phyloP scores from a whole-genome alignment of 768 basidiomycete species.

The Amanita jacksonii region DNA sequence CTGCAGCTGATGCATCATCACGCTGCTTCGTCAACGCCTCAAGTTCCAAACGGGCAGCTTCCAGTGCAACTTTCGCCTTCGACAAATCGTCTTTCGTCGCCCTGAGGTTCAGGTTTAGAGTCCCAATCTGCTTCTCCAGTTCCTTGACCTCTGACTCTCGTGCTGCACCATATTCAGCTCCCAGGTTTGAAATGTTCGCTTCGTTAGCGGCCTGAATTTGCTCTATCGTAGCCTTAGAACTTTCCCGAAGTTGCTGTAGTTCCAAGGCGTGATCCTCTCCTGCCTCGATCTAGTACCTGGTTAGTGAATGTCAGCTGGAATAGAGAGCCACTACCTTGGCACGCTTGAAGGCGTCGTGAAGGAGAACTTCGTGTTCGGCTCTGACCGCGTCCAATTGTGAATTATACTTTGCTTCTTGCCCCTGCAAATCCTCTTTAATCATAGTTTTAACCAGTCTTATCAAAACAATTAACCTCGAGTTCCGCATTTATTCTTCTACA shows the following conservation, averaged over 20 bases:
- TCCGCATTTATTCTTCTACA: constrained; percentile 47
- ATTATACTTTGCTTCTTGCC: constrained; percentile 60
- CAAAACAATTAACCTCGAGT: constrained; percentile 43
- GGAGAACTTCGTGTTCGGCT: constrained; percentile 48
- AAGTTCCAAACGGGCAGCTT: constrained; percentile 43
- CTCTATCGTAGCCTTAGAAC: constrained; percentile 55
- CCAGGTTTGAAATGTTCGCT: constrained; percentile 48
- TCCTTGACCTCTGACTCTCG: constrained; percentile 47
- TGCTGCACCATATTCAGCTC: constrained; percentile 51
- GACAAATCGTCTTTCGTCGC: constrained; percentile 78
- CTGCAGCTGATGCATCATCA: constrained; percentile 47
- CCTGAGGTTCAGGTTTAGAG: constrained; percentile 62
- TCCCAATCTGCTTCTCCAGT: constrained; percentile 55
- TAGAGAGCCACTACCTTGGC: constrained; percentile 49
- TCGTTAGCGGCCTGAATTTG: constrained; percentile 60
- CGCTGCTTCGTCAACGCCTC: constrained; percentile 52
- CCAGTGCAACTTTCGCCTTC: constrained; percentile 58
- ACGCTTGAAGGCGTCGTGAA: constrained; percentile 65
- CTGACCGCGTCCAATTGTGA: constrained; percentile 58
- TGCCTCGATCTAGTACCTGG: constrained; percentile 50
- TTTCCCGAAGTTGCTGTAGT: constrained; percentile 57
- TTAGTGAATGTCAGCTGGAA: not conserved
- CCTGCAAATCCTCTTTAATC: constrained; percentile 26
- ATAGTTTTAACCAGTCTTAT: not conserved
- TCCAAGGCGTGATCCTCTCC: constrained; percentile 58